Evolutionary conservation across 495 filamentous ascomycete genomes (phyloP).

Genomic region (Rhypophila decipiens): DNA sequence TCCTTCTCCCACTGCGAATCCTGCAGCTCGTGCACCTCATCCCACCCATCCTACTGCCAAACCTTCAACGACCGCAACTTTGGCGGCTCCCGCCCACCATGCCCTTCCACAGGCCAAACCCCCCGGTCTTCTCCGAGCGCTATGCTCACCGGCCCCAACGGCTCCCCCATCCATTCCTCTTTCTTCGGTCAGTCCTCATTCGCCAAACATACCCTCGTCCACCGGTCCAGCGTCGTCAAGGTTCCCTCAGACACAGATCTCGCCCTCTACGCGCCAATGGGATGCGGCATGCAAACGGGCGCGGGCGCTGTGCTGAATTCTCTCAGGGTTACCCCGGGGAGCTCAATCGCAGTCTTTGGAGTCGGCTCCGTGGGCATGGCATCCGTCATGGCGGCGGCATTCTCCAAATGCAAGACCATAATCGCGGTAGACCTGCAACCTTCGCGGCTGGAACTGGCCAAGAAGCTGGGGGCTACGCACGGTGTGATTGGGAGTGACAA

Average conservation of each 20-base stretch:
- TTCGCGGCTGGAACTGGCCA: constrained; percentile 53
- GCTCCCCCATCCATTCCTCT: constrained; percentile 55
- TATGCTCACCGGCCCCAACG: constrained; percentile 38
- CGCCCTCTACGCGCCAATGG: constrained; percentile 33
- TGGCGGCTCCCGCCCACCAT: constrained; percentile 19
- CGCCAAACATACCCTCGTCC: constrained; percentile 31
- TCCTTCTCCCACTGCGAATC: constrained; percentile 35
- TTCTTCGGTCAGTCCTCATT: constrained; percentile 50
- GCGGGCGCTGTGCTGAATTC: constrained; percentile 40
- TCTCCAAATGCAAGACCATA: constrained; percentile 28
- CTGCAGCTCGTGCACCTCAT: constrained; percentile 55
- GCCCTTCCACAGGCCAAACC: neutral
- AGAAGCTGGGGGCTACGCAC: constrained; percentile 49
- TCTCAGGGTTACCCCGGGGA: constrained; percentile 42
- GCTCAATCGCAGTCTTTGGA: constrained; percentile 63
- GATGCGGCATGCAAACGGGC: constrained; percentile 43
- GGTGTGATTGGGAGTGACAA: constrained; percentile 17
- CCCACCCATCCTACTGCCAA: constrained; percentile 56
- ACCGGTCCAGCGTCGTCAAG: constrained; percentile 24
- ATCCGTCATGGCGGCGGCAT: constrained; percentile 38
- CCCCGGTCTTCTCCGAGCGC: neutral
- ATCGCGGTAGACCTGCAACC: constrained; percentile 61
- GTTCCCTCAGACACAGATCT: constrained; percentile 21
- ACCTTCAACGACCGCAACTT: constrained; percentile 35
- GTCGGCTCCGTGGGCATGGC: constrained; percentile 67